Base-by-base conservation (phyloP, 176 grass and related monocot species). In the Cocos nucifera region DNA sequence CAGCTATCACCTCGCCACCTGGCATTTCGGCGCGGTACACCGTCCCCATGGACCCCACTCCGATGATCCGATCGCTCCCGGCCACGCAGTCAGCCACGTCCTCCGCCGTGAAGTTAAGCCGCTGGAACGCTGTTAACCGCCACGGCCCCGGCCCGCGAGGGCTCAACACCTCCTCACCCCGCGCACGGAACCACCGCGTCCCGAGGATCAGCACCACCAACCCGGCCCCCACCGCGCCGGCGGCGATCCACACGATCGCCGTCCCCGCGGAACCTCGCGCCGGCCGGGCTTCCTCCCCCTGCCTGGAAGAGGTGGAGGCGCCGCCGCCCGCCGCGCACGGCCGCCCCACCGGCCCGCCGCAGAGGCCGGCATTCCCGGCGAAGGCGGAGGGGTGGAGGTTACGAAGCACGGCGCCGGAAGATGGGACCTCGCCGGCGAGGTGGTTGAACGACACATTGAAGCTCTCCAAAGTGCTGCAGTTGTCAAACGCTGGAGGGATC, bases 1-100 rank as follows among this genome's bases (percentile, higher is more conserved):
- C 87, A 0, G 93, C 87, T 65, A 98, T 92, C 27, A 85, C 77
- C 20, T 92, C 81, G 48, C 93, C 84, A 64, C 18, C 70, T 0
- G 87, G 93, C 93, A 98, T 83, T 78, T 98, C 88, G 0, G 87
- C 93, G 0, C 93, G 84, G 56, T 89, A 88, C 66, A 98, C 93
- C 3, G 88, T 92, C 4, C 87, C 88, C 0, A 76, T 88, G 1
- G 93, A 79, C 1, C 93, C 93, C 25, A 86, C 82, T 20, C 93
- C 93, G 4, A 92, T 53, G 22, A 98, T 83, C 26, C 82, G 72
- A 10, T 88, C 84, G 20, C 80, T 79, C 62, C 87, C 85, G 35
- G 56, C 59, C 0, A 82, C 87, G 65, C 82, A 81, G 62, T 71
- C 62, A 0, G 66, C 87, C 59, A 98, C 87, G 25, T 98, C 93